Evolutionary conservation across 345 rosid genomes (phyloP), one percentile per base, ranked within the genome.

Genomic region (Rhodomyrtus tomentosa): DNA sequence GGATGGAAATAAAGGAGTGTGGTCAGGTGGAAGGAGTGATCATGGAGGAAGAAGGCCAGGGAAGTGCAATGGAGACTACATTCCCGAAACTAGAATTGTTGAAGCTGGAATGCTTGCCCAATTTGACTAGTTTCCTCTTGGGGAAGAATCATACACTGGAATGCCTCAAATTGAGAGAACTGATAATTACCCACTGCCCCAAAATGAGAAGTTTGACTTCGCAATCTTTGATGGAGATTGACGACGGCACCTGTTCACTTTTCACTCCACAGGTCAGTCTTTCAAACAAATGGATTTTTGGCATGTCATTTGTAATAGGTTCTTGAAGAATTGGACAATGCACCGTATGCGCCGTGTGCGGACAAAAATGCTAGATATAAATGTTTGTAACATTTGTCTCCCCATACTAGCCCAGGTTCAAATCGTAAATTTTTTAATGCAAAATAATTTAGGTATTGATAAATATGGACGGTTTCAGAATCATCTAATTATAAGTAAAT

Each of bases 101-200:
- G 5, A 0, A 0, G 0, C 0, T 32, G 0, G 0, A 62, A 16
- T 0, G 5, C 5, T 62, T 62, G 76, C 45, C 76, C 45, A 68
- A 18, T 32, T 68, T 68, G 22, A 68, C 76, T 32, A 68, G 45
- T 18, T 68, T 68, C 2, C 22, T 68, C 7, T 68, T 0, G 0
- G 45, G 76, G 12, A 32, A 32, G 25, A 16, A 16, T 68, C 76
- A 68, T 16, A 10, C 0, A 24, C 1, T 68, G 0, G 24, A 68
- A 3, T 68, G 76, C 3, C 76, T 45, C 2, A 2, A 0, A 4
- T 1, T 32, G 10, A 0, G 0, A 3, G 0, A 0, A 0, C 5
- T 62, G 0, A 32, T 0, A 5, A 32, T 62, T 29, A 0, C 12
- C 22, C 38, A 27, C 0, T 58, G 72, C 72, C 10, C 72, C 5